Conservation (phyloP, 1,139 yeast genomes). For the Sugiyamaella castrensis region DNA sequence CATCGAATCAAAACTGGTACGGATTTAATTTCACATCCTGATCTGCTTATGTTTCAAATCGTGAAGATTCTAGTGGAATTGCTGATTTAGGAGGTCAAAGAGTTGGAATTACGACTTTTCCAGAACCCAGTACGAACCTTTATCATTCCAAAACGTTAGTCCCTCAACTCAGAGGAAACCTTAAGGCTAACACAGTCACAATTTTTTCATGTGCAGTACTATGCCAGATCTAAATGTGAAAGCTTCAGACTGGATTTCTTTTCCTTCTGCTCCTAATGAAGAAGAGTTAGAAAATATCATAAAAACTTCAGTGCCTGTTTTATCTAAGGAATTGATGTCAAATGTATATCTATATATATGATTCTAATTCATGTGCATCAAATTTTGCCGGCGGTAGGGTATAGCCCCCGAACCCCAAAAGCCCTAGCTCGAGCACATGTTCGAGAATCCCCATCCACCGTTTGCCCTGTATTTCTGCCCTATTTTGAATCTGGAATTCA, state of each 20-base stretch:
- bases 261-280: slow-evolving; percentile 16
- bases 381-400: no score
- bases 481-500: no score
- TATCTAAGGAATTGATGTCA: slow-evolving; percentile 5
- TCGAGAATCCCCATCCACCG: no score
- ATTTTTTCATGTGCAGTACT: slow-evolving; percentile 18
- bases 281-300: slow-evolving; percentile 16
- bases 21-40: slow-evolving; percentile 15
- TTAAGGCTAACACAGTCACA: slow-evolving; percentile 17
- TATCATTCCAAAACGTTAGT: slow-evolving; percentile 21
- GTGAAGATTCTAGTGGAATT: slow-evolving; percentile 23
- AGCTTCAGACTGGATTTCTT: slow-evolving; percentile 16
- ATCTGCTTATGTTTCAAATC: slow-evolving; percentile 13
- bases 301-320: slow-evolving; percentile 14
- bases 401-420: no score
- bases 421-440: no score
- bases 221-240: slow-evolving; percentile 33
- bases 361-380: no score
- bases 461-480: no score
- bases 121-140: slow-evolving; percentile 21
- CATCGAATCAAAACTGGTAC: slow-evolving; percentile 27
- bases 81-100: slow-evolving; percentile 20
- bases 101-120: slow-evolving; percentile 15
- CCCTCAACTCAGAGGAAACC: slow-evolving; percentile 21
- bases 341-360: no score